Percentiles rank a stretch among this genome's conserved stretches.
phyloP scores from a whole-genome alignment of 2,329 filamentous ascomycete genomes.

The Talaromyces sp. region DNA sequence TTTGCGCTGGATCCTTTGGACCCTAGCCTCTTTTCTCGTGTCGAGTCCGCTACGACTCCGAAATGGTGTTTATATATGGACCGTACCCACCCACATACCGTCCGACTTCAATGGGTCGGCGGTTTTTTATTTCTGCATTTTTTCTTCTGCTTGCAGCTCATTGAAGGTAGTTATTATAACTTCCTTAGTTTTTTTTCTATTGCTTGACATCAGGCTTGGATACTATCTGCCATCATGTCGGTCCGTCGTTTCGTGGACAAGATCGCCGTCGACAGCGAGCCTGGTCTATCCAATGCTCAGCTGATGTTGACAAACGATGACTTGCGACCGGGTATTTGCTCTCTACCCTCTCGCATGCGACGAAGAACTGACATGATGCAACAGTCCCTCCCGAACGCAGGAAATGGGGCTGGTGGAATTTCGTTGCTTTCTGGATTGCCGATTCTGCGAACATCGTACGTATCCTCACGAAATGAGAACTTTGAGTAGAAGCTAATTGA shows the following conservation, averaged over 20 bases:
- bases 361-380: not conserved
- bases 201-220: not conserved
- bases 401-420: conserved; percentile 84
- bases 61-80: not conserved
- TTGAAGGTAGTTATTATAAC: not conserved
- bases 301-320: conserved; percentile 85
- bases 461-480: not conserved
- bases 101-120: not conserved
- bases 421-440: conserved; percentile 81
- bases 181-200: not conserved
- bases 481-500: not conserved
- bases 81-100: not conserved
- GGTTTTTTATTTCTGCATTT: not conserved
- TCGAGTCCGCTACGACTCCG: not conserved
- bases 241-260: conserved; percentile 45
- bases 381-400: conserved; percentile 71
- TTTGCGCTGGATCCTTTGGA: not conserved
- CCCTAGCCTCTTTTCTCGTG: not conserved
- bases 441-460: conserved; percentile 75
- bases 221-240: conserved; percentile 7
- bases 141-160: not conserved
- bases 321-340: conserved; percentile 59
- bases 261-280: conserved; percentile 70
- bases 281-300: conserved; percentile 72
- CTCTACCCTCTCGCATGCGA: not conserved